Percentiles rank a stretch among this genome's conserved stretches.
Evolutionary conservation across 2,329 filamentous ascomycete genomes (phyloP).

Genomic region (Penicillium sp.): DNA sequence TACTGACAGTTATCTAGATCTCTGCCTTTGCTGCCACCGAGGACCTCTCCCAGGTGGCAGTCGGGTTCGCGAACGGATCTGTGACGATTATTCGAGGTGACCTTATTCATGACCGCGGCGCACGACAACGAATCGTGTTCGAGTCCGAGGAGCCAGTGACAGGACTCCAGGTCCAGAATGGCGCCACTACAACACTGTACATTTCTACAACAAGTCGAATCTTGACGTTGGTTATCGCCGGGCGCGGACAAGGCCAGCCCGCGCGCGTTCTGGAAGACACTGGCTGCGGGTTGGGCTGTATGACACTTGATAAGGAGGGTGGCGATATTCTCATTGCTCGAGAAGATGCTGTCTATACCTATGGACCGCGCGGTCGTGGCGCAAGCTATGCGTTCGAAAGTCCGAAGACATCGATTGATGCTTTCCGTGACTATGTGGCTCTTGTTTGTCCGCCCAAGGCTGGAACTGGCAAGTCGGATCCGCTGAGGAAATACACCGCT

Average conservation of each 20-base stretch:
- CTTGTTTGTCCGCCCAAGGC: conserved; percentile 77
- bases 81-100: conserved; percentile 94
- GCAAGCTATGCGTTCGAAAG: conserved; percentile 90
- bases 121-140: conserved; percentile 90
- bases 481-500: conserved; percentile 73
- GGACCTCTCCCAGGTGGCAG: conserved; percentile 87
- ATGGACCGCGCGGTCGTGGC: conserved; percentile 79
- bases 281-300: conserved; percentile 91
- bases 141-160: conserved; percentile 97
- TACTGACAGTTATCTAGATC: conserved; percentile 43
- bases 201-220: conserved; percentile 89
- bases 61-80: conserved; percentile 93
- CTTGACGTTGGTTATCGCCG: conserved; percentile 81
- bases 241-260: conserved; percentile 84
- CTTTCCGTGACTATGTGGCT: conserved; percentile 83
- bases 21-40: conserved; percentile 86
- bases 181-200: conserved; percentile 74
- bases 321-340: conserved; percentile 89
- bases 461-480: conserved; percentile 57
- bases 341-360: conserved; percentile 95
- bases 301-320: conserved; percentile 78
- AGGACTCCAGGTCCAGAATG: conserved; percentile 75
- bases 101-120: conserved; percentile 90
- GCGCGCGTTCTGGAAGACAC: conserved; percentile 85
- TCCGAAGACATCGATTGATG: conserved; percentile 77